A percentile compares a stretch with the other conserved stretches of the same genome.
These are phyloP conservation scores for Ceratocystis cubensis DNA, from an alignment of 2,329 filamentous ascomycete genomes.

Conservation along the genomic window DNA sequence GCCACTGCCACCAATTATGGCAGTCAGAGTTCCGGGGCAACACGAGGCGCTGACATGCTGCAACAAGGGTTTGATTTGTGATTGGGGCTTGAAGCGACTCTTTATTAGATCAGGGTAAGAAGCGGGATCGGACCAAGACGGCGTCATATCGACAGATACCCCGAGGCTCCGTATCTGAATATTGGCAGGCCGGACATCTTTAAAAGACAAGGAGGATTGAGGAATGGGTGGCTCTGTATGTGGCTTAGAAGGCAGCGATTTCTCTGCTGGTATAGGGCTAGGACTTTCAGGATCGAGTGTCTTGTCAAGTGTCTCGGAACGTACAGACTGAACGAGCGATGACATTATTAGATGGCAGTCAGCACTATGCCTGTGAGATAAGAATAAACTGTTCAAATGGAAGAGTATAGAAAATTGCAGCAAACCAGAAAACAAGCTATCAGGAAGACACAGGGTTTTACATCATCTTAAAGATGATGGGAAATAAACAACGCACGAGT, in stretches of 20 bases:
- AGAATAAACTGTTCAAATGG: neutral
- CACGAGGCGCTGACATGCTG: slow-evolving; percentile 52
- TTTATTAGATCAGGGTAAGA: slow-evolving; percentile 35
- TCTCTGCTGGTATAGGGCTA: neutral
- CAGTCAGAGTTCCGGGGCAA: slow-evolving; percentile 53
- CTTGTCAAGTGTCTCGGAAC: neutral
- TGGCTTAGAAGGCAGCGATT: neutral
- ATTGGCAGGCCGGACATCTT: slow-evolving; percentile 44
- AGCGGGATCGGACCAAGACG: slow-evolving; percentile 38
- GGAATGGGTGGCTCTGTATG: slow-evolving; percentile 22
- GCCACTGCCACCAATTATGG: slow-evolving; percentile 63
- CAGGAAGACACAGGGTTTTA: neutral
- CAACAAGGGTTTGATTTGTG: slow-evolving; percentile 42
- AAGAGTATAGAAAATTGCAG: neutral
- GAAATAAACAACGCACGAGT: neutral
- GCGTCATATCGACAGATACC: slow-evolving; percentile 47
- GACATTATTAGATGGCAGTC: neutral
- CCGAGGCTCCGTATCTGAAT: slow-evolving; percentile 42
- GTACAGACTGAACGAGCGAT: neutral
- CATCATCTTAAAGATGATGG: neutral
- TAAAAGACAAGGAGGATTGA: slow-evolving; percentile 30
- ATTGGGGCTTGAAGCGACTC: slow-evolving; percentile 29
- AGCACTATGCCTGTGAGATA: neutral
- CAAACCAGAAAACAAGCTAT: neutral
- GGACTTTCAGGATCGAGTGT: neutral